A percentile compares a stretch with the other conserved stretches of the same genome.
Conservation (phyloP, 164 flowering plant species). For the Paratinospora sagittata region DNA sequence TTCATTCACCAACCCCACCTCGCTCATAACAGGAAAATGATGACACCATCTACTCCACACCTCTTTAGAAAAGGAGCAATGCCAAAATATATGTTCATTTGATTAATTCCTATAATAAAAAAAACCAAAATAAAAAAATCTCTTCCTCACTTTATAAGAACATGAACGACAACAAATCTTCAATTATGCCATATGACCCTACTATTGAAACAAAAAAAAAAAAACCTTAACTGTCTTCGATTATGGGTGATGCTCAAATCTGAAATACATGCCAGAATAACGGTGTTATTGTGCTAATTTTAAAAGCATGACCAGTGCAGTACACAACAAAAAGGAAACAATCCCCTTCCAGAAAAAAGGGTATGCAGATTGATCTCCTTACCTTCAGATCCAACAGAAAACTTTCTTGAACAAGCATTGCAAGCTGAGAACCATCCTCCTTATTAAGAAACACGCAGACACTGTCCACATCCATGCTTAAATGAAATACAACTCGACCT, state of each 20-base stretch:
- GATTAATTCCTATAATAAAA: not conserved
- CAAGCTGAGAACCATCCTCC: constrained; percentile 95
- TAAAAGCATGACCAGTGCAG: not conserved
- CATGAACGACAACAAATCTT: not conserved
- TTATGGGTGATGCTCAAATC: not conserved
- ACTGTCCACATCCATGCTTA: constrained; percentile 84
- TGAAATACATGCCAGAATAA: not conserved
- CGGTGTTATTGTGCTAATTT: not conserved
- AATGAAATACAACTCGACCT: constrained; percentile 74
- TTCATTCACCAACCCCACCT: no score
- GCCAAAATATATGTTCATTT: no score
- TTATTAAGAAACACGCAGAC: constrained; percentile 82
- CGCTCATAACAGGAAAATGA: no score
- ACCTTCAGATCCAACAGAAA: constrained; percentile 86
- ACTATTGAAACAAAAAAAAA: not conserved
- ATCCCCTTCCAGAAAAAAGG: not conserved
- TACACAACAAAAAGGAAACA: not conserved
- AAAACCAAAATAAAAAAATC: no score
- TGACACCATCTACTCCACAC: no score
- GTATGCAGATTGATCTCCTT: not conserved
- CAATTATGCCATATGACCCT: not conserved
- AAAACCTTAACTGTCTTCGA: not conserved
- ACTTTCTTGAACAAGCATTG: constrained; percentile 92
- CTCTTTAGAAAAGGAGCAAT: no score
- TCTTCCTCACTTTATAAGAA: not conserved